Evolutionary conservation across 2,329 filamentous ascomycete genomes (phyloP), one percentile per base, ranked within the genome.

Genomic region (Phaeophleospora eucalypticola): DNA sequence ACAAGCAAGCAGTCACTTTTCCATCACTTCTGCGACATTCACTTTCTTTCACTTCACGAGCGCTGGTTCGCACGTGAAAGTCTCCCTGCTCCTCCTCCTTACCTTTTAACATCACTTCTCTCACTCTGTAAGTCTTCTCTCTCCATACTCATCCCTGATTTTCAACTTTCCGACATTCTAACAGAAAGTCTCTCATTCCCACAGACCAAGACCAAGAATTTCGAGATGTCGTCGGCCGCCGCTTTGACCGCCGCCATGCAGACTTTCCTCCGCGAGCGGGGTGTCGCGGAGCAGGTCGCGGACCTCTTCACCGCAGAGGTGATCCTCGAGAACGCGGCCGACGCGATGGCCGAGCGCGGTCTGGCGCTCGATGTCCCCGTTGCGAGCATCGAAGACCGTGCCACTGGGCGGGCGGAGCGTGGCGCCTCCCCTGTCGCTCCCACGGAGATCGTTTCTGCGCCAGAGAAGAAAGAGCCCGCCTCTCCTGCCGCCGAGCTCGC

Each of bases 301-400:
- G 16, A 4, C 14, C 41, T 35, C 16, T 43, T 43, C 32, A 43
- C 41, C 4, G 41, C 41, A 19, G 41, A 36, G 14, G 29, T 12
- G 17, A 12, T 43, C 10, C 36, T 39, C 15, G n/a, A 4, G 4
- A 39, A 39, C 18, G 36, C 36, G 7, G 15, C 10, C 18, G 15
- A 39, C 4, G 9, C 4, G 36, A 19, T 18, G 15, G 36, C 12
- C 12, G 20, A n/a, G 12, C 9, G 15, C 10, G 34, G 14, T 15
- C 34, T 15, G 34, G 17, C 14, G 34, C 6, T 15, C n/a, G 34
- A 34, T 19, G 9, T 14, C 32, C 16, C 6, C 35, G 24, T 7
- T 29, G 24, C 24, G 7, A 29, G 7, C 24, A 12, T 29, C 24
- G 24, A 7, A 6, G 24, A 29, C 12, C 24, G 12, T 6, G 24